phyloP scores from a whole-genome alignment of 2,329 filamentous ascomycete species.

The Scopulariopsis brevicaulis region DNA sequence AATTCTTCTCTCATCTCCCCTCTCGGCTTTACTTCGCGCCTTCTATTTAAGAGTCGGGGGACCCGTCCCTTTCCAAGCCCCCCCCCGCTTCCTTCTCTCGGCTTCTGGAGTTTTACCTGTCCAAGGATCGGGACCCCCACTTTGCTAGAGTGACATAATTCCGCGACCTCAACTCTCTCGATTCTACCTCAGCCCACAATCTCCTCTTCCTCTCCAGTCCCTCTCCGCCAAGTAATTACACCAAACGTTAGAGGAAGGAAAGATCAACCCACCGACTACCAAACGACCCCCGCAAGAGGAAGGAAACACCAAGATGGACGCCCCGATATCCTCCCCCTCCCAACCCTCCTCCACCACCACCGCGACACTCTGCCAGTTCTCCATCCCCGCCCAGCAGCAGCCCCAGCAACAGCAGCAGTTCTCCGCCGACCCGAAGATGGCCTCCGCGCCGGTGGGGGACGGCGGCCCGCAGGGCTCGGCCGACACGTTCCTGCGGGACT shows the following conservation, averaged over 20 bases:
- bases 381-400: conserved; percentile 18
- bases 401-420: conserved; percentile 8
- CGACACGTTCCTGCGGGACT: conserved; percentile 62
- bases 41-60: not conserved
- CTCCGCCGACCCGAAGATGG: conserved; percentile 6
- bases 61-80: too few species aligned
- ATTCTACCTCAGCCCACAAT: not conserved
- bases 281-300: not conserved
- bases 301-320: conserved; percentile 1
- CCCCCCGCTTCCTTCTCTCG: not conserved
- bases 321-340: conserved; percentile 3
- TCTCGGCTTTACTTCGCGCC: not conserved
- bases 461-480: conserved; percentile 16
- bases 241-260: not conserved
- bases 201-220: not conserved
- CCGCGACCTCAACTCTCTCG: not conserved
- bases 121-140: not conserved
- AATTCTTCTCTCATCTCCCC: not conserved
- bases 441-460: conserved; percentile 10
- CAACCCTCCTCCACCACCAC: not conserved
- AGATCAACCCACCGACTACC: not conserved
- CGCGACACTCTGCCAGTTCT: conserved; percentile 17
- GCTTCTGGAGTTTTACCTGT: not conserved
- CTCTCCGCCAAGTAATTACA: not conserved
- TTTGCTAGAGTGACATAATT: not conserved